A percentile compares a stretch with the other conserved stretches of the same genome.
Conservation (phyloP, 1,284 basidiomycete species). For the Moesziomyces sp. region DNA sequence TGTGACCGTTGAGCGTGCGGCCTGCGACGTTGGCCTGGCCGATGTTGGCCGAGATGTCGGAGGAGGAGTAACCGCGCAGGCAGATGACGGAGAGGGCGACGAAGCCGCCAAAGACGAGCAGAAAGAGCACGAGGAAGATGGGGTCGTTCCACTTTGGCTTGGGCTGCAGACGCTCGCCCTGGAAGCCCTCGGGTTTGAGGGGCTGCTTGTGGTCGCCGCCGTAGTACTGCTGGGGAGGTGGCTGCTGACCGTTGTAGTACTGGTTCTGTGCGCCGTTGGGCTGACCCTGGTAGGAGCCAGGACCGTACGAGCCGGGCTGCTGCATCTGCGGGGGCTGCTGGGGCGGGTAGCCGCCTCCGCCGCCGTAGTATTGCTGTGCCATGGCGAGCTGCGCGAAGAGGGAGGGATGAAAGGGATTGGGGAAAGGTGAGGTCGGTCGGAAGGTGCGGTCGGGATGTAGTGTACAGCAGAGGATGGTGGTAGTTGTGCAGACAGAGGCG, state of each 20-base stretch:
- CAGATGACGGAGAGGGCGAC: slow-evolving; percentile 68
- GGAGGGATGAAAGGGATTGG: neutral
- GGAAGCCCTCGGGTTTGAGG: slow-evolving; percentile 56
- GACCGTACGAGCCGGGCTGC: slow-evolving; percentile 31
- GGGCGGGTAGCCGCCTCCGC: slow-evolving; percentile 24
- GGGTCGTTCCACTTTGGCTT: slow-evolving; percentile 61
- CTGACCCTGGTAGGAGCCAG: slow-evolving; percentile 42
- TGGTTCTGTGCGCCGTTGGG: slow-evolving; percentile 52
- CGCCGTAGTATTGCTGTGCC: slow-evolving; percentile 40
- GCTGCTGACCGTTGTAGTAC: slow-evolving; percentile 48
- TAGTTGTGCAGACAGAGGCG: no score
- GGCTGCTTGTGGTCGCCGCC: slow-evolving; percentile 48
- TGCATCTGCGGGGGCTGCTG: slow-evolving; percentile 37
- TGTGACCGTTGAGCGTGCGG: slow-evolving; percentile 77
- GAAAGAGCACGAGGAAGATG: slow-evolving; percentile 67
- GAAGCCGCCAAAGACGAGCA: slow-evolving; percentile 67
- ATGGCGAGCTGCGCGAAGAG: slow-evolving; percentile 8
- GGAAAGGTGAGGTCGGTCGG: no score
- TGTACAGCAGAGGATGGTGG: no score
- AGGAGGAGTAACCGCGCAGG: slow-evolving; percentile 53
- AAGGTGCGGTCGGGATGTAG: no score
- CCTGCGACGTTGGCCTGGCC: slow-evolving; percentile 74
- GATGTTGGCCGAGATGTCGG: slow-evolving; percentile 34
- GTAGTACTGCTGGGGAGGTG: slow-evolving; percentile 39
- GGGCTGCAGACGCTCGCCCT: slow-evolving; percentile 56